These are phyloP conservation scores for Citrullus colocynthis DNA, from an alignment of 306 rosid genomes.

Conservation along the genomic window DNA sequence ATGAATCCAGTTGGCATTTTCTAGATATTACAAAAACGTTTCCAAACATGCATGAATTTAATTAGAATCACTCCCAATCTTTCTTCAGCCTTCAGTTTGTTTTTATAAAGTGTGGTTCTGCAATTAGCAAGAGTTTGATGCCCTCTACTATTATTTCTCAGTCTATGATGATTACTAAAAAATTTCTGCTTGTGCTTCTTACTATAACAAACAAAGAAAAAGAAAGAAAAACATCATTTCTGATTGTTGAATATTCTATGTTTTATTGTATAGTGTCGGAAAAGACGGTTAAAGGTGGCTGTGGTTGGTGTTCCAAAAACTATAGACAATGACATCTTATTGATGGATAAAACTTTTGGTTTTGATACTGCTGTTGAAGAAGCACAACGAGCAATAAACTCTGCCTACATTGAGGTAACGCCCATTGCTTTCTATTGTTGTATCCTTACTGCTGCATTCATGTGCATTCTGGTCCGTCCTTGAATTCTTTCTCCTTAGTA, in stretches of 20 bases:
- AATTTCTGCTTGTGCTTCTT: neutral
- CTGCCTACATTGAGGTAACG: conserved; percentile 89
- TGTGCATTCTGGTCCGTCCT: neutral
- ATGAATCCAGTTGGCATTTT: neutral
- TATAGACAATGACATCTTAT: conserved; percentile 86
- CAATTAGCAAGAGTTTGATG: neutral
- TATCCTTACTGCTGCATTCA: neutral
- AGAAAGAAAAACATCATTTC: neutral
- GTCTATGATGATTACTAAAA: neutral
- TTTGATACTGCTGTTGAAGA: conserved; percentile 99
- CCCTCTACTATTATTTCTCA: neutral
- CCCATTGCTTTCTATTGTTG: neutral
- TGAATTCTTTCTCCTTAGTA: neutral
- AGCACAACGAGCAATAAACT: conserved; percentile 94
- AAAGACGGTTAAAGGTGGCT: conserved; percentile 57
- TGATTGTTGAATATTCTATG: neutral
- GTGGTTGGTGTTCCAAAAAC: conserved; percentile 96
- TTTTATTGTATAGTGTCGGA: conserved; percentile 46
- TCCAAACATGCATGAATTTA: neutral
- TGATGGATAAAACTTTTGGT: conserved; percentile 98
- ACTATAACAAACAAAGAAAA: neutral
- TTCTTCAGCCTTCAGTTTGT: neutral
- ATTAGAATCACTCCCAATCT: neutral
- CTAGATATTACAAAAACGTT: neutral
- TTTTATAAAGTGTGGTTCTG: neutral